Base-by-base conservation (phyloP, 345 rosid genomes). In the Dipteronia sinensis region DNA sequence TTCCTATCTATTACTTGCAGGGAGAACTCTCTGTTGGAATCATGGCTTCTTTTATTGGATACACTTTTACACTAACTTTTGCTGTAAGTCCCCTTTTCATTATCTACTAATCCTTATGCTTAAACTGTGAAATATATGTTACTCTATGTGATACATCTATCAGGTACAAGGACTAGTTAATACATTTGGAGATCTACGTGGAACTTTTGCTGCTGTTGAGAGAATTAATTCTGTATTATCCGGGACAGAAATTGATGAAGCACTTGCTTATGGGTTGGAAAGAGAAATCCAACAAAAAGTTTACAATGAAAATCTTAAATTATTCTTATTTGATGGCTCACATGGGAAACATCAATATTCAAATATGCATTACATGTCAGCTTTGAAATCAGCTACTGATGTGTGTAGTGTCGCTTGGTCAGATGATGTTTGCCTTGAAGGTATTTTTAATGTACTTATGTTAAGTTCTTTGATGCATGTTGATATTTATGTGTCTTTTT, bases 121-220 rank as follows among this genome's bases (percentile, higher is more conserved):
- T 61, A 25, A 74, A 72, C 29, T 29, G 53, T 66, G 72, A 44
- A 69, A 27, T 74, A 22, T 40, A 46, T 77, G 72, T 76, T 69
- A 53, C 71, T 76, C 80, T 38, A 75, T 49, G 34, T 61, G 25
- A 64, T 73, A 69, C 29, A 49, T 53, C 10, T 81, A 34, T 70
- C 85, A 95, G 98, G 99, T 95, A 77, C 99, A 95, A 93, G 97
- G 99, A 55, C 86, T 95, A 71, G 98, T 95, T 70, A 92, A 95
- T 88, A 91, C 98, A 27, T 87, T 91, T 77, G 99, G 99, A 79
- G 99, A 95, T 87, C 94, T 95, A 77, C 99, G 96, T 68, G 98
- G 93, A 56, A 65, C 91, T 74, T 82, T 95, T 80, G 94, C 99
- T 85, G 93, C 96, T 40, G 88, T 92, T 71, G 99, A 93, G 83